Conservation (phyloP, 306 rosid species). For the Crataegus laevigata region DNA sequence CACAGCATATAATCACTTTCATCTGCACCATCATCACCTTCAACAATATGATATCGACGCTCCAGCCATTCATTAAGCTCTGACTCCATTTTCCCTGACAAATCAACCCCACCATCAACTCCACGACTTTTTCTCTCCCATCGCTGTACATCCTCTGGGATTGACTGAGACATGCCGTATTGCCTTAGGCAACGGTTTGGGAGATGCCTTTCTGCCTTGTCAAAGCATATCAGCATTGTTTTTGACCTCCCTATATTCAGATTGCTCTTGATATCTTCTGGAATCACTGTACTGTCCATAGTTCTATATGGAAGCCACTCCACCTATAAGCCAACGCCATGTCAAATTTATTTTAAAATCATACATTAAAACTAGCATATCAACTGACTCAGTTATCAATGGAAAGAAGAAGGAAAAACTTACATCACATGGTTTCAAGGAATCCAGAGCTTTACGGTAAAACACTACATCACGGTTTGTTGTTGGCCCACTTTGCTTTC, state of each 20-base stretch:
- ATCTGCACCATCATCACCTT: slow-evolving; percentile 62
- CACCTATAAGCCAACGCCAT: slow-evolving; percentile 47
- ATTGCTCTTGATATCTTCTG: slow-evolving; percentile 69
- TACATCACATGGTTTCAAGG: slow-evolving; percentile 74
- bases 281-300: slow-evolving; percentile 75
- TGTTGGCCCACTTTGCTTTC: slow-evolving; percentile 92
- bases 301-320: slow-evolving; percentile 96
- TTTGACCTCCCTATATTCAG: slow-evolving; percentile 75
- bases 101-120: slow-evolving; percentile 97
- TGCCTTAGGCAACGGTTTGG: slow-evolving; percentile 90
- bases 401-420: slow-evolving; percentile 25
- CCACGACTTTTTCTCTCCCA: slow-evolving; percentile 99
- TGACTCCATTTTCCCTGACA: slow-evolving; percentile 87
- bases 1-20: slow-evolving; percentile 89
- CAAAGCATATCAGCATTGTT: slow-evolving; percentile 95
- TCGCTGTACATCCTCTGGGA: slow-evolving; percentile 84
- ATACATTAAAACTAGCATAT: slow-evolving; percentile 8
- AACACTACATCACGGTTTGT: slow-evolving; percentile 97
- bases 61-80: slow-evolving; percentile 83
- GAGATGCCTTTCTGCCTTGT: slow-evolving; percentile 98
- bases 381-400: not conserved
- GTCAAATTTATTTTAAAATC: slow-evolving; percentile 18
- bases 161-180: slow-evolving; percentile 77
- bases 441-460: slow-evolving; percentile 94
- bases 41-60: slow-evolving; percentile 62